A percentile compares a stretch with the other conserved stretches of the same genome.
Evolutionary conservation across 139 green algal genomes (phyloP).

Genomic region (Yamagishiella unicocca): DNA sequence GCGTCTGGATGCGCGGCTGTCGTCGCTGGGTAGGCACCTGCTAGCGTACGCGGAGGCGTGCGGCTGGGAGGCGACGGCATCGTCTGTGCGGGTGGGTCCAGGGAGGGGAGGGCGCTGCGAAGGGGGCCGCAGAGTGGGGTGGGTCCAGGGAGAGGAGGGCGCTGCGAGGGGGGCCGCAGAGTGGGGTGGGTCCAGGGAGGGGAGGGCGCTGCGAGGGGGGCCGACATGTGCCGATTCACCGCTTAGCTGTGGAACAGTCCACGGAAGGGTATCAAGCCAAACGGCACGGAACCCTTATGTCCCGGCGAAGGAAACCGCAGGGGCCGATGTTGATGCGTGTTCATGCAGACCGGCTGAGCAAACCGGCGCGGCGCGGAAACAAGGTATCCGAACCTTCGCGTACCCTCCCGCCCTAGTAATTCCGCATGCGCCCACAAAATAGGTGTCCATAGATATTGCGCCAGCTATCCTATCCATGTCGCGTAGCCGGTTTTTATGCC

Average conservation of each 20-base stretch:
- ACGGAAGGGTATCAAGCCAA: neutral
- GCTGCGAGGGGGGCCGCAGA: neutral
- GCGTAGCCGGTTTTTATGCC: no score
- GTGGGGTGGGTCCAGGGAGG: neutral
- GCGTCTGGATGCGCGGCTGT: neutral
- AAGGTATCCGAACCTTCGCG: no score
- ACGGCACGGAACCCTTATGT: neutral
- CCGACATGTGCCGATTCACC: neutral
- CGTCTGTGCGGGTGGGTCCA: slow-evolving; percentile 18
- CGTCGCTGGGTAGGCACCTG: slow-evolving; percentile 1
- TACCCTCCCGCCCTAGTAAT: no score
- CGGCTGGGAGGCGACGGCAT: neutral
- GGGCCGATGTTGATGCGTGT: no score
- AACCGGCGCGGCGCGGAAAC: no score
- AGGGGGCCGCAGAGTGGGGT: neutral
- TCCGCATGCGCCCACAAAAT: no score
- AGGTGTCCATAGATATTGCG: no score
- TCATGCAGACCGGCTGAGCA: no score
- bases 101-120: neutral
- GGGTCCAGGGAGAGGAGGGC: neutral
- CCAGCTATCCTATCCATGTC: no score
- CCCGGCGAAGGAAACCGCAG: no score
- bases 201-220: neutral
- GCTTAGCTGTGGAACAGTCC: neutral
- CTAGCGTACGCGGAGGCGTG: slow-evolving; percentile 10